Evolutionary conservation across 1,139 yeast species (phyloP).

Genomic region (Scheffersomyces titani): DNA sequence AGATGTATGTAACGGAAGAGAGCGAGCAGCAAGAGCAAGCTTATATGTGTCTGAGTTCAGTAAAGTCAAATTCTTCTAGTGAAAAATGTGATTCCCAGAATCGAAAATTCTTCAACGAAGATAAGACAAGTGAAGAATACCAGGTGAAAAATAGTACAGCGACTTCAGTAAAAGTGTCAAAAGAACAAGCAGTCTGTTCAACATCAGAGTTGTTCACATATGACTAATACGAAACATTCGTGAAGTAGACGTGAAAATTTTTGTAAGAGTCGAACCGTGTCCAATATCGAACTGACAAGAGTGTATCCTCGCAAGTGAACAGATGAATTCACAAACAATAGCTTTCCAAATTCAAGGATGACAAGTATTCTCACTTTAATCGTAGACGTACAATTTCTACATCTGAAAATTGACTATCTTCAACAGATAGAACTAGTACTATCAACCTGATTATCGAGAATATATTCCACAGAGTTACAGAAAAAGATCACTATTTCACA

Average conservation of each 20-base stretch:
- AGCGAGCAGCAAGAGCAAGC: neutral
- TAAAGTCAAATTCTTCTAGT: neutral
- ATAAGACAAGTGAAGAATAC: neutral
- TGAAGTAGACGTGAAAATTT: neutral
- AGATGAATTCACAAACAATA: neutral
- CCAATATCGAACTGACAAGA: neutral
- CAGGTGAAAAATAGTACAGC: neutral
- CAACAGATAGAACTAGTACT: neutral
- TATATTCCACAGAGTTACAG: neutral
- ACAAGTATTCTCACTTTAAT: neutral
- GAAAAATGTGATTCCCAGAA: neutral
- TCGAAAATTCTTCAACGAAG: neutral
- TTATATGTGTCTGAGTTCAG: neutral
- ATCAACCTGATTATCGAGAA: neutral
- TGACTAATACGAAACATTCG: no score
- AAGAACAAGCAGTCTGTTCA: neutral
- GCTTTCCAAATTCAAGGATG: neutral
- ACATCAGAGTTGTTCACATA: neutral
- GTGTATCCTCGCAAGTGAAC: neutral
- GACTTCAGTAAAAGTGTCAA: neutral
- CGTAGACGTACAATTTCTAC: neutral
- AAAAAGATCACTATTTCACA: neutral
- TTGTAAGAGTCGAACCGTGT: neutral
- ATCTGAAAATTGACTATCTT: neutral
- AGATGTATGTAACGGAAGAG: conserved; percentile 65